Base-by-base conservation (phyloP, 805 yeast genomes). In the Yarrowia deformans region DNA sequence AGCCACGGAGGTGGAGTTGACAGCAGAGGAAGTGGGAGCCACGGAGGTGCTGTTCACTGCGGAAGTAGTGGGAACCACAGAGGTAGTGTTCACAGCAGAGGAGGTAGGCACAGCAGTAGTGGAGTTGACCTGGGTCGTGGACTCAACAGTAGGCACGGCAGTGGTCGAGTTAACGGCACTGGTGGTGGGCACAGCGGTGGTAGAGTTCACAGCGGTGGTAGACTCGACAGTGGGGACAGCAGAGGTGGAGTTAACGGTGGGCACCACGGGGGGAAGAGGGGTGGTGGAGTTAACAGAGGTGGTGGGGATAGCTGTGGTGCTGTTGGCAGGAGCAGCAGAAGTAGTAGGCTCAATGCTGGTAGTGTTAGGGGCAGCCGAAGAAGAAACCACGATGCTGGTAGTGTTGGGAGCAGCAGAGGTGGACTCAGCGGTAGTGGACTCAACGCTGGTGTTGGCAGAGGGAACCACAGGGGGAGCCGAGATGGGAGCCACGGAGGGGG, bases 241-340 rank as follows among this genome's bases (percentile, higher is more conserved):
- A 35, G 60, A 3, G 18, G 60, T 54, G 35, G 60, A 39, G 40
- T 52, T 18, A 6, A 35, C 42, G 18, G 56, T 18, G 3, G 56
- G 39, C 14, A 34, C 39, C 34, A 23, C 18, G 18, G 54, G 54
- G 18, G 54, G 54, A 8, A 48, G 35, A 35, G 56, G 16, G 7
- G 56, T 52, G 29, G 56, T 52, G 29, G 56, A 35, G 56, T 52
- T 52, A 18, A 50, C 55, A 32, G 54, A 12, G 10, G 54, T 29
- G 35, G 54, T 29, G 18, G 35, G 54, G 9, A 29, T 5, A 14
- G 54, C 13, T 6, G 54, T 23, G 29, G 29, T 23, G 29, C 29
- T 23, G 29, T 23, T 23, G 4, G 29, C 32, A 50, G 42, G 35
- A 14, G 60, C 32, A 50, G 42, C 35, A 14, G 60, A 13, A 23